These are phyloP conservation scores for Porpolomopsis calyptriformis DNA, from an alignment of 768 basidiomycete genomes.

Conservation along the genomic window DNA sequence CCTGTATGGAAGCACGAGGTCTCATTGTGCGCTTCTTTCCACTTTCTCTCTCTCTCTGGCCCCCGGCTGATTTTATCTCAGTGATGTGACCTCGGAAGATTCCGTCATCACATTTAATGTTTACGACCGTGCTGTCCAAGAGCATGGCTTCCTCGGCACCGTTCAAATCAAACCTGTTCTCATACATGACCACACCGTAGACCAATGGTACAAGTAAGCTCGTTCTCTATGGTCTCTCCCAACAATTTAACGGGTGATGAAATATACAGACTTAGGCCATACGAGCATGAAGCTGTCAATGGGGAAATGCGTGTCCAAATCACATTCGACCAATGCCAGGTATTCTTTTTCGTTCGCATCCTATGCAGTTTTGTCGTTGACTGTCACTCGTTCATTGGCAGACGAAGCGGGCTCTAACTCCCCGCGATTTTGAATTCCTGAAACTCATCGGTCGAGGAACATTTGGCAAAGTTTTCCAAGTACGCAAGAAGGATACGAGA, in stretches of 20 bases:
- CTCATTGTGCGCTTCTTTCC: conserved; percentile 67
- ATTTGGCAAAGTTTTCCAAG: conserved; percentile 98
- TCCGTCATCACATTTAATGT: conserved; percentile 81
- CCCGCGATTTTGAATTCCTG: conserved; percentile 95
- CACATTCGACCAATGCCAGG: conserved; percentile 86
- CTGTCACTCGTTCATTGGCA: conserved; percentile 22
- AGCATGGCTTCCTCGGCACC: conserved; percentile 83
- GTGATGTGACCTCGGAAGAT: conserved; percentile 87
- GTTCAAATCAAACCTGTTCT: conserved; percentile 86
- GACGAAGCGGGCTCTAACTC: conserved; percentile 82
- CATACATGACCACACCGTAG: conserved; percentile 87
- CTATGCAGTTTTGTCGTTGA: neutral
- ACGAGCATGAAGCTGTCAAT: conserved; percentile 72
- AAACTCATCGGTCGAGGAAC: conserved; percentile 98
- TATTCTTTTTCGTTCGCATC: conserved; percentile 25
- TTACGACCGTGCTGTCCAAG: conserved; percentile 77
- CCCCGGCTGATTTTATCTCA: conserved; percentile 34
- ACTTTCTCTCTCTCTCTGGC: conserved; percentile 2
- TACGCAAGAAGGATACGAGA: conserved; percentile 94
- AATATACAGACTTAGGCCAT: conserved; percentile 51
- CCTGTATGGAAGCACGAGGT: conserved; percentile 99
- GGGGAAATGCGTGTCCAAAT: conserved; percentile 94
- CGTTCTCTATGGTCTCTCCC: conserved; percentile 9
- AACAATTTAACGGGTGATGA: conserved; percentile 7
- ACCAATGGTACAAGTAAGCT: conserved; percentile 94